A percentile compares a stretch with the other conserved stretches of the same genome.
Evolutionary conservation across 2,329 filamentous ascomycete species (phyloP).

Genomic region (Colletotrichum sp.): DNA sequence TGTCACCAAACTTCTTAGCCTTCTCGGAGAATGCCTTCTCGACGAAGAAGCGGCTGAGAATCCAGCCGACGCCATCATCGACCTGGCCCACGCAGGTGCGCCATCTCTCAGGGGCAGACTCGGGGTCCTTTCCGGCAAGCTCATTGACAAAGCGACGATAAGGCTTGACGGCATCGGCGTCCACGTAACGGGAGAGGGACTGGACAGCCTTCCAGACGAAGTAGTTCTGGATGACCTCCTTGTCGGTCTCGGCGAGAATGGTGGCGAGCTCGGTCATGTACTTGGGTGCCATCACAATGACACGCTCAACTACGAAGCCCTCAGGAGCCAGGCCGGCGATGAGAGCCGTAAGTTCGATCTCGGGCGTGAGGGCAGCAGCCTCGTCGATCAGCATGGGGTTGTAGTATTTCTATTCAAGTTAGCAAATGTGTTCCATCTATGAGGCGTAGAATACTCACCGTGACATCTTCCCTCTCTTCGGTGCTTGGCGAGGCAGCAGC

Average conservation of each 20-base stretch:
- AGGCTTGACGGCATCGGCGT: constrained; percentile 65
- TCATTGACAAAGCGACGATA: constrained; percentile 65
- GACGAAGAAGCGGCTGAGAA: constrained; percentile 73
- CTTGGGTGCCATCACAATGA: constrained; percentile 65
- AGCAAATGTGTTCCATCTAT: not conserved
- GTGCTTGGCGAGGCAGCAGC: constrained; percentile 63
- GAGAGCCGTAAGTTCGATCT: constrained; percentile 58
- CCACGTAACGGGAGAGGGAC: constrained; percentile 55
- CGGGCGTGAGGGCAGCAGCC: constrained; percentile 58
- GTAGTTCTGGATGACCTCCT: constrained; percentile 65
- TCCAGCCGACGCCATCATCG: constrained; percentile 68
- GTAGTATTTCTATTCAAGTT: constrained; percentile 59
- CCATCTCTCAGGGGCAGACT: constrained; percentile 70
- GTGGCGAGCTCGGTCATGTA: constrained; percentile 64
- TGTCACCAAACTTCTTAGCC: constrained; percentile 70
- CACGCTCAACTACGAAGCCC: constrained; percentile 52
- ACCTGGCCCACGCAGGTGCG: constrained; percentile 65
- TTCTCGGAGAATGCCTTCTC: constrained; percentile 71
- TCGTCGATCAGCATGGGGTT: constrained; percentile 66
- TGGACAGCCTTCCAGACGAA: constrained; percentile 69
- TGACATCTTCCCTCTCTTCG: constrained; percentile 65
- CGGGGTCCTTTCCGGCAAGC: constrained; percentile 65
- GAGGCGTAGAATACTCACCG: constrained; percentile 34
- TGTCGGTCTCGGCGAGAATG: constrained; percentile 58
- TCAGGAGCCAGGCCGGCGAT: constrained; percentile 57